These are phyloP conservation scores for Angophora floribunda DNA, from an alignment of 345 rosid genomes.

Conservation along the genomic window DNA sequence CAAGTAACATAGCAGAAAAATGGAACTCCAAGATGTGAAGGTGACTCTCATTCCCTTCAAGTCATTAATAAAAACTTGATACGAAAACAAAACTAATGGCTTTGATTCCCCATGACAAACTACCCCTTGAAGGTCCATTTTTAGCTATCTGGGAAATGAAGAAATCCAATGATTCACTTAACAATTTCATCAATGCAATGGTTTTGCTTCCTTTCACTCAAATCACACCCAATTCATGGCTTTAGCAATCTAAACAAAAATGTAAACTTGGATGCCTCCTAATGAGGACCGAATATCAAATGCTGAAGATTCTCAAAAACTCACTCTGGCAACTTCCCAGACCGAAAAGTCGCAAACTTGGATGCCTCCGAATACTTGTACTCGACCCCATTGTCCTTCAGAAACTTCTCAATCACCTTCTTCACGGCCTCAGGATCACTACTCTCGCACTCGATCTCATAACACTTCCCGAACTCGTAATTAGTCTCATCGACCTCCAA, in stretches of 20 bases:
- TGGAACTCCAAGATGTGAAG: not conserved
- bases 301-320: not conserved
- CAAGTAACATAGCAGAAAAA: not conserved
- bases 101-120: not conserved
- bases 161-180: not conserved
- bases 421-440: slow-evolving; percentile 62
- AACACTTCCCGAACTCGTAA: slow-evolving; percentile 57
- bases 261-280: accelerated
- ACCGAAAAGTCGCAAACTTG: slow-evolving; percentile 68
- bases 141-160: not conserved
- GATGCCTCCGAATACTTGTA: slow-evolving; percentile 55
- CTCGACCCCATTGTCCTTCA: slow-evolving; percentile 42
- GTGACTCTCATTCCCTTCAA: not conserved
- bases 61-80: not conserved
- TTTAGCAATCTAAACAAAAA: not conserved
- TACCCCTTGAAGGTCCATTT: not conserved
- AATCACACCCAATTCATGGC: not conserved
- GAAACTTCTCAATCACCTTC: slow-evolving; percentile 48
- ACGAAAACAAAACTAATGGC: not conserved
- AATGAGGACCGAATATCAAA: not conserved
- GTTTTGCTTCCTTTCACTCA: not conserved
- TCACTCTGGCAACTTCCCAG: slow-evolving; percentile 53
- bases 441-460: slow-evolving; percentile 80
- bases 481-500: slow-evolving; percentile 85
- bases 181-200: not conserved